These are phyloP conservation scores for Epithele typhae DNA, from an alignment of 768 basidiomycete genomes.

Conservation along the genomic window DNA sequence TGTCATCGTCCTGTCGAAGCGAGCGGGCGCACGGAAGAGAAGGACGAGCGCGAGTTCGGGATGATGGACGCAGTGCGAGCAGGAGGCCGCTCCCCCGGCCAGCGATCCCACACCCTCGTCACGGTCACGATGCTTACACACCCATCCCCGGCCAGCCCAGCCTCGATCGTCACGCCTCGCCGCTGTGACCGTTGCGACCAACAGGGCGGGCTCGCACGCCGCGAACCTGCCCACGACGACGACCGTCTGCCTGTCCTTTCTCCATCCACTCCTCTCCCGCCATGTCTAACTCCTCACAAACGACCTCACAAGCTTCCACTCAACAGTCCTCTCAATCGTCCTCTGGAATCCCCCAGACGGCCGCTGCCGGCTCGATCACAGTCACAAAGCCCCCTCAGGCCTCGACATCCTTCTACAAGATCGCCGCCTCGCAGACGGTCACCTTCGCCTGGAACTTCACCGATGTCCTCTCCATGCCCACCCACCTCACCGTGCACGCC, in stretches of 20 bases:
- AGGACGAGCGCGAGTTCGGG: no score
- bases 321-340: not conserved
- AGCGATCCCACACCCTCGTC: no score
- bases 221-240: conserved; percentile 2
- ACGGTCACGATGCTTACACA: no score
- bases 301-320: no score
- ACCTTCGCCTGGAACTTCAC: conserved; percentile 94
- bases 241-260: conserved; percentile 2
- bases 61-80: no score
- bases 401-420: conserved; percentile 84
- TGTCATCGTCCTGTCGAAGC: no score
- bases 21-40: no score
- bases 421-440: conserved; percentile 65
- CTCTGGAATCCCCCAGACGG: conserved; percentile 41
- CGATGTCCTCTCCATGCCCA: conserved; percentile 63
- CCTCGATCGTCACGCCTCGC: not conserved
- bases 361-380: conserved; percentile 60
- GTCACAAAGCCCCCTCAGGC: conserved; percentile 82
- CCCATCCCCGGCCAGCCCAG: no score
- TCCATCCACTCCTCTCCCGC: not conserved
- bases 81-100: no score
- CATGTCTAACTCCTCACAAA: not conserved
- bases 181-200: not conserved
- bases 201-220: not conserved
- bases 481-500: conserved; percentile 75